Evolutionary conservation across 345 rosid species (phyloP).

Genomic region (Chamaenerion angustifolium): DNA sequence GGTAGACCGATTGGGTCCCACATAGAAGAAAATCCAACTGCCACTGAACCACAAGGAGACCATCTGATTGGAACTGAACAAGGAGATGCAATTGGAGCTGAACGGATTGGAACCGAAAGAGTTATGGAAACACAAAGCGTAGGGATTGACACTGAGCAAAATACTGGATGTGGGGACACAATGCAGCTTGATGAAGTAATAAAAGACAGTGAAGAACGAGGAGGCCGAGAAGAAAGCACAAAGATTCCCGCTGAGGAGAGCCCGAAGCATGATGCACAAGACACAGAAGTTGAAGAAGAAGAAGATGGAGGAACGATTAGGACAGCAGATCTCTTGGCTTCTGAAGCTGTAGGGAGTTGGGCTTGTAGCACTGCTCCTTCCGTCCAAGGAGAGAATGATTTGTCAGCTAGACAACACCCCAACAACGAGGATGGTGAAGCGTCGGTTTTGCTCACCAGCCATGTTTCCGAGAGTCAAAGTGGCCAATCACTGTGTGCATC

Average conservation of each 20-base stretch:
- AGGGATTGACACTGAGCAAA: constrained; percentile 25
- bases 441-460: constrained; percentile 18
- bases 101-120: constrained; percentile 20
- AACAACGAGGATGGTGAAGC: constrained; percentile 32
- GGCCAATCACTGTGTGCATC: constrained; percentile 28
- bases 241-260: constrained; percentile 12
- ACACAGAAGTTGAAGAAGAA: constrained; percentile 42
- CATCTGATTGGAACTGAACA: constrained; percentile 4
- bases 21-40: constrained; percentile 28
- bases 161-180: constrained; percentile 44
- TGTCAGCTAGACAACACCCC: constrained; percentile 29
- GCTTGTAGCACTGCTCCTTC: constrained; percentile 77
- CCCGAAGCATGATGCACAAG: constrained; percentile 25
- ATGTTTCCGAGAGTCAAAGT: constrained; percentile 51
- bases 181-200: constrained; percentile 74
- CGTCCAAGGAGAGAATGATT: constrained; percentile 54
- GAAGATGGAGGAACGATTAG: constrained; percentile 51
- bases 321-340: constrained; percentile 72
- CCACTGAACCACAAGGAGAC: constrained; percentile 32
- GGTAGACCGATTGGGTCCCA: constrained; percentile 25
- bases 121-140: constrained; percentile 74
- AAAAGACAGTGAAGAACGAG: constrained; percentile 11
- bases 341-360: constrained; percentile 90
- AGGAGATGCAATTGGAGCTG: constrained; percentile 1
- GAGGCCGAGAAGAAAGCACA: too few relatives aligned